Percentiles rank a stretch among this genome's conserved stretches.
Evolutionary conservation across 768 basidiomycete species (phyloP).

Genomic region (Suillus bovinus): DNA sequence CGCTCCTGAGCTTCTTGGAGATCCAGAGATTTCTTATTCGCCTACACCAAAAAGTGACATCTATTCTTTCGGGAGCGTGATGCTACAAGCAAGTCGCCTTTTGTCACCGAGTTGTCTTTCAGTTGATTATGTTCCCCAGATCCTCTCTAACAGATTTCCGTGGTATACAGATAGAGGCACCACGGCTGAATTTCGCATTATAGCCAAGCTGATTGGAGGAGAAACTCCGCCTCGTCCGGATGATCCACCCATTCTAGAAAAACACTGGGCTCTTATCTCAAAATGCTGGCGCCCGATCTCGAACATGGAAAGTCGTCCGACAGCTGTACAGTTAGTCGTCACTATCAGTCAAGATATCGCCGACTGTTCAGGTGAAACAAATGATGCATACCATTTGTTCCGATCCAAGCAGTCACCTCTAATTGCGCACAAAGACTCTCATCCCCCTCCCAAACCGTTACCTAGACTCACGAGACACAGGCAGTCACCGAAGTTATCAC

Average conservation of each 20-base stretch:
- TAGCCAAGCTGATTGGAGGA: not conserved
- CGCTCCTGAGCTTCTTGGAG: constrained; percentile 39
- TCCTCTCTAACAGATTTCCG: constrained; percentile 1
- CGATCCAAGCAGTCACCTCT: not conserved
- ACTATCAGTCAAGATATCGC: not conserved
- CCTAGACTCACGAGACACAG: not conserved
- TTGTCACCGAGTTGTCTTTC: constrained; percentile 25
- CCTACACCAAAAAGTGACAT: constrained; percentile 17
- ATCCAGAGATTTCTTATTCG: constrained; percentile 8
- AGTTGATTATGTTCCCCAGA: not conserved
- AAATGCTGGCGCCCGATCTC: constrained; percentile 9
- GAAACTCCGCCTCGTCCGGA: not conserved
- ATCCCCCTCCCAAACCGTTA: not conserved
- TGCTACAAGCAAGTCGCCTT: constrained; percentile 22
- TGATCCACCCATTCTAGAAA: constrained; percentile 1
- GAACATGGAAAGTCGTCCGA: not conserved
- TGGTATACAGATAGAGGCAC: not conserved
- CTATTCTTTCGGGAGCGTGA: constrained; percentile 33
- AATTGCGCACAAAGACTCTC: not conserved
- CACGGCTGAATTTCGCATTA: not conserved
- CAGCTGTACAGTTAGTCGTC: not conserved
- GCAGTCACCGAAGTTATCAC: not conserved
- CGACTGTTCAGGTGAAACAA: not conserved
- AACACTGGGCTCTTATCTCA: constrained; percentile 8
- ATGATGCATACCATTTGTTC: not conserved